Evolutionary conservation across 257 asterid species (phyloP).

Genomic region (Solanum peruvianum): DNA sequence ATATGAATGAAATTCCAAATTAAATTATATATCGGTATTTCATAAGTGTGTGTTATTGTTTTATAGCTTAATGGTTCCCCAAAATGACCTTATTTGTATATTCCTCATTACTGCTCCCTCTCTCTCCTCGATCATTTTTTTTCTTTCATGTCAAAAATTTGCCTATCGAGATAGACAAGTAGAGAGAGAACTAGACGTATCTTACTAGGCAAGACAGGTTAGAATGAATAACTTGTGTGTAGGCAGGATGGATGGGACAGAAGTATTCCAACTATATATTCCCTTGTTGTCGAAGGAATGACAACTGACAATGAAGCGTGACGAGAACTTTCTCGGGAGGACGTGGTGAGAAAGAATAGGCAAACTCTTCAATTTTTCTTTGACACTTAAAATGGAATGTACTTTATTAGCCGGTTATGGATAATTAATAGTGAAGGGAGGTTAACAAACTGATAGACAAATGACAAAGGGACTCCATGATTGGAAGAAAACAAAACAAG

Average conservation of each 20-base stretch:
- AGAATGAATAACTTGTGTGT: not conserved
- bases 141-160: not conserved
- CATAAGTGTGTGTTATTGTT: not conserved
- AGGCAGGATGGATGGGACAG: not conserved
- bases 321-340: not conserved
- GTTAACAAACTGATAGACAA: not conserved
- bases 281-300: not conserved
- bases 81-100: not conserved
- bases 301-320: not conserved
- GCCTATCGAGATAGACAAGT: not conserved
- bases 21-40: not conserved
- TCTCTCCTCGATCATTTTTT: not conserved
- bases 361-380: not conserved
- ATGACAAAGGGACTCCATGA: not conserved
- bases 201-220: not conserved
- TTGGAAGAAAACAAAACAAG: not conserved
- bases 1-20: not conserved
- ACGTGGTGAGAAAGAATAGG: not conserved
- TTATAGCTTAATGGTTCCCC: not conserved
- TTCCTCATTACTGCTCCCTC: not conserved
- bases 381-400: not conserved
- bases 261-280: not conserved
- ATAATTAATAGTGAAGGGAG: not conserved
- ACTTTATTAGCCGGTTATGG: not conserved
- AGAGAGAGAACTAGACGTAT: not conserved